A percentile compares a stretch with the other conserved stretches of the same genome.
These are phyloP conservation scores for Trichosporon faecale DNA, from an alignment of 1,284 basidiomycete genomes.

Conservation along the genomic window DNA sequence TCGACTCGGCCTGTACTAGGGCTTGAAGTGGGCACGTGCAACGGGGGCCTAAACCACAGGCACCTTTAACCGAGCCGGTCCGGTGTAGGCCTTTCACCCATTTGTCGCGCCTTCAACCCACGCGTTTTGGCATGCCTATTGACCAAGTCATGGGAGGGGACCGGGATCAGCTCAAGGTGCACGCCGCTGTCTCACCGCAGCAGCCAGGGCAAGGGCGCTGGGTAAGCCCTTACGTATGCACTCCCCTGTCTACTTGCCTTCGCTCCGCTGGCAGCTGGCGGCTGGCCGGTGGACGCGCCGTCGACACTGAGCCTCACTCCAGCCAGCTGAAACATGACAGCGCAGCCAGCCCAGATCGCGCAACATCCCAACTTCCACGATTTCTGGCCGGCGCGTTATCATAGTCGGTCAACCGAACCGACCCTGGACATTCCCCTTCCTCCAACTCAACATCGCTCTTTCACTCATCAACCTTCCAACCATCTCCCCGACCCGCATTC, in stretches of 20 bases:
- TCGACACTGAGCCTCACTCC: neutral
- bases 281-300: neutral
- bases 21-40: constrained; percentile 5
- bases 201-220: neutral
- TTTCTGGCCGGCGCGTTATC: neutral
- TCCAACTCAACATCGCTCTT: neutral
- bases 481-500: neutral
- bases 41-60: neutral
- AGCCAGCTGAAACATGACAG: constrained; percentile 5
- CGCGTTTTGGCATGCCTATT: neutral
- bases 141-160: too few species aligned
- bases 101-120: neutral
- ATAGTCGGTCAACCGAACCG: neutral
- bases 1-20: too few species aligned
- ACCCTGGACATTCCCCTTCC: neutral
- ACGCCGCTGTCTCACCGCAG: neutral
- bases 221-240: neutral
- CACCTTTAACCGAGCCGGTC: neutral
- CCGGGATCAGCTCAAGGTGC: neutral
- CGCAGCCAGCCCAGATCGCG: neutral
- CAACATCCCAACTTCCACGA: neutral
- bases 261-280: neutral
- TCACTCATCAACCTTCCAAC: neutral
- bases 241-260: neutral
- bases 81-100: neutral